Base-by-base conservation (phyloP, 1,284 basidiomycete species). In the Rhodotorula sp. region DNA sequence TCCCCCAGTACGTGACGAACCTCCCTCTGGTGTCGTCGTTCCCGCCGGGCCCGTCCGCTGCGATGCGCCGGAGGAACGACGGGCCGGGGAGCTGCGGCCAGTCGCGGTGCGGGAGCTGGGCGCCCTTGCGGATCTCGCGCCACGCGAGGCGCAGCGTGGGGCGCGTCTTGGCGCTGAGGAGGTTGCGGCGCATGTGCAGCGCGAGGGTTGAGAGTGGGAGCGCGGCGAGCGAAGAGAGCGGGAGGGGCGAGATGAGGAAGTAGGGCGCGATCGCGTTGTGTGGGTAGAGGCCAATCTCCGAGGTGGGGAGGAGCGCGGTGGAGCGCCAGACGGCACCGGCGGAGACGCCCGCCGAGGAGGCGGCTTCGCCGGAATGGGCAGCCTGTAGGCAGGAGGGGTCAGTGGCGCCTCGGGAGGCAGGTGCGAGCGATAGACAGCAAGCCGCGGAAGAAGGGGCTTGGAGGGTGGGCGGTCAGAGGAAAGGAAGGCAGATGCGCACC, bases 231-330 rank as follows among this genome's bases (percentile, higher is more conserved):
- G 22, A 2, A 27, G 55, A 10, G 34, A 57, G 36, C 15, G 56
- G 27, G 56, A 65, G 46, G 27, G 46, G 46, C 27, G 44, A 21
- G 37, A 58, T 37, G 17, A 32, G 12, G 46, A 51, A 32, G 46
- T 61, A 61, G 7, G 48, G 48, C 1, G 48, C 27, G 55, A 51
- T 39, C 36, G 56, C 56, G 56, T 65, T 65, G 64, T 50, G 64
- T 17, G 64, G 46, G 56, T 65, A 55, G 3, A 29, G 12, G 2
- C 32, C 17, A 27, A 61, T 8, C 10, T 34, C 48, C 48, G 51
- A 13, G n/a, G 10, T 29, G 39, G 39, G 39, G 51, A 58, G 37
- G 56, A 41, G 36, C 12, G 56, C 15, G 3, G 27, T 15, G 13
- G 37, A 27, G 56, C 36, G 37, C 21, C 13, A 58, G 2, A 41